These are phyloP conservation scores for Calocera cornea DNA, from an alignment of 768 basidiomycete genomes.

Conservation along the genomic window DNA sequence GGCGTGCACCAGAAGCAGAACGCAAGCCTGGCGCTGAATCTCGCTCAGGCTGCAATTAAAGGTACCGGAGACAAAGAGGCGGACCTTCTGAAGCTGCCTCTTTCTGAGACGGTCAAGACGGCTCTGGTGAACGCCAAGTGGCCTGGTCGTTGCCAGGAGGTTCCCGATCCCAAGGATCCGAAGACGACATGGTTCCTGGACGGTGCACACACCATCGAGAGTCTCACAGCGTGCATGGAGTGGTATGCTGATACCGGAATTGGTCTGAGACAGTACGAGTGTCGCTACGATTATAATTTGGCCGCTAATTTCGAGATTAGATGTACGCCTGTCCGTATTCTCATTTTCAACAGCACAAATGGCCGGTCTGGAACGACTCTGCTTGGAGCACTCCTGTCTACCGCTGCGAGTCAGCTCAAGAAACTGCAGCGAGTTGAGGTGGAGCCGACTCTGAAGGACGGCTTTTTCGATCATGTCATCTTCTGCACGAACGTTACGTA, in stretches of 20 bases:
- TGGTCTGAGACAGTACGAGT: constrained; percentile 26
- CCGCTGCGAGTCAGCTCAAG: constrained; percentile 35
- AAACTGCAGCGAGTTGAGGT: constrained; percentile 21
- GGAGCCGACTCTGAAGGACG: constrained; percentile 14
- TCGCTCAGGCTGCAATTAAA: constrained; percentile 34
- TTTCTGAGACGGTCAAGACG: constrained; percentile 42
- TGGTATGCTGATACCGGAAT: constrained; percentile 68
- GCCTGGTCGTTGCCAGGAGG: constrained; percentile 90
- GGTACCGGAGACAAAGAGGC: not conserved
- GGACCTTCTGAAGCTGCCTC: constrained; percentile 12
- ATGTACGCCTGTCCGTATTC: constrained; percentile 31
- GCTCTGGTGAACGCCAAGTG: constrained; percentile 63
- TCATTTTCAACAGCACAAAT: constrained; percentile 91
- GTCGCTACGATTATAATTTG: not conserved
- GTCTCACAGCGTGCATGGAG: constrained; percentile 67
- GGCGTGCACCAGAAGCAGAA: constrained; percentile 81
- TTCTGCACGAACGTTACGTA: constrained; percentile 98
- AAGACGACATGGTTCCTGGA: constrained; percentile 77
- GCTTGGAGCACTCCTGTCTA: constrained; percentile 44
- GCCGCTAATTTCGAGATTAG: not conserved
- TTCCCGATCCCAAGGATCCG: constrained; percentile 42
- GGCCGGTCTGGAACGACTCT: constrained; percentile 72
- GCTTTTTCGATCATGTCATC: constrained; percentile 71
- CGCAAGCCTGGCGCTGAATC: constrained; percentile 67
- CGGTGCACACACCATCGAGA: constrained; percentile 90